Percentiles rank a stretch among this genome's conserved stretches.
Evolutionary conservation across 257 asterid genomes (phyloP).

Genomic region (Craterostigma plantagineum): DNA sequence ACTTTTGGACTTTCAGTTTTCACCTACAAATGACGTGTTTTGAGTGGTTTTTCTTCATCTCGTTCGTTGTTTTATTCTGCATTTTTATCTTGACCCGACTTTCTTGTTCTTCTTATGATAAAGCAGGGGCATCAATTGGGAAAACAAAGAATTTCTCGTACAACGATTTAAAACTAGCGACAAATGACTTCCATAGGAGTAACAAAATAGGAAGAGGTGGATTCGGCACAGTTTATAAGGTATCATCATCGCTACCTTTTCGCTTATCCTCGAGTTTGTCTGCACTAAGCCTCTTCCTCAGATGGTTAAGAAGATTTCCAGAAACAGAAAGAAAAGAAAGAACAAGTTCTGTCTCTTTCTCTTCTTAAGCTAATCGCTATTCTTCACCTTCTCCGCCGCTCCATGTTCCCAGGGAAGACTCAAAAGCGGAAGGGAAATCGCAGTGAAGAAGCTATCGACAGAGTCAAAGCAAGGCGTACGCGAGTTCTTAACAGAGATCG

Average conservation of each 20-base stretch:
- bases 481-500: conserved; percentile 51
- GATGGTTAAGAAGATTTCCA: too few relatives aligned
- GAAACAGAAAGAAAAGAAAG: too few relatives aligned
- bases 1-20: background rate
- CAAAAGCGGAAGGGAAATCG: conserved; percentile 25
- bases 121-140: conserved; percentile 19
- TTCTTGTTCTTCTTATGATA: conserved; percentile 2
- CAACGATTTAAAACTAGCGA: conserved; percentile 32
- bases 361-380: background rate
- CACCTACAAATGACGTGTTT: too few relatives aligned
- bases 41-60: background rate
- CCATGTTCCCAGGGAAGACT: conserved; percentile 31
- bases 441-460: conserved; percentile 47
- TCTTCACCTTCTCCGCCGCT: too few relatives aligned
- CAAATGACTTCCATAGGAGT: conserved; percentile 25
- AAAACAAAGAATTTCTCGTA: conserved; percentile 27
- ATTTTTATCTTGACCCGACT: conserved; percentile 3
- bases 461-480: conserved; percentile 49
- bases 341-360: too few relatives aligned
- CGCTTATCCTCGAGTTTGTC: background rate
- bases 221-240: conserved; percentile 68
- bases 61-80: background rate
- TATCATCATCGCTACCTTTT: conserved; percentile 9
- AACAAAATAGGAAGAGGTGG: conserved; percentile 68
- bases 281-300: conserved; percentile 1